Evolutionary conservation across 1,284 basidiomycete species (phyloP).

Genomic region (Ceratobasidium sp.): DNA sequence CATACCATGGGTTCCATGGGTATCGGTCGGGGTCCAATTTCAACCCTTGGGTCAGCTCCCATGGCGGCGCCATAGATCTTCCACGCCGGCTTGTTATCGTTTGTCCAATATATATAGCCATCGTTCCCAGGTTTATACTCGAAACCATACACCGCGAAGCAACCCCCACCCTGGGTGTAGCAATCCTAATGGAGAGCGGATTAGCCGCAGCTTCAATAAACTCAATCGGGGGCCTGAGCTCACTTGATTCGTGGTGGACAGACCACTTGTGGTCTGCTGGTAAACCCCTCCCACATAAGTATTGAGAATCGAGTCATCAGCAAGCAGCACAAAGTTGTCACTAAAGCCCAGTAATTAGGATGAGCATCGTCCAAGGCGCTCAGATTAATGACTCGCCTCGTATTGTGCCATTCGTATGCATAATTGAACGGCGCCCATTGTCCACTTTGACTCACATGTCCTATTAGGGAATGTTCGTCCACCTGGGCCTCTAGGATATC

Average conservation of each 20-base stretch:
- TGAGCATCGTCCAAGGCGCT: neutral
- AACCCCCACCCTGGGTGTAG: slow-evolving; percentile 41
- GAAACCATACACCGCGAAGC: slow-evolving; percentile 54
- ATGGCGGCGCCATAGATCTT: slow-evolving; percentile 54
- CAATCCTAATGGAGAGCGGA: too few relatives aligned
- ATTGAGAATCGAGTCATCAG: slow-evolving; percentile 48
- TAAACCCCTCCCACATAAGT: slow-evolving; percentile 48
- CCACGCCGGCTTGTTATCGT: slow-evolving; percentile 53
- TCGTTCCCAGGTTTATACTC: slow-evolving; percentile 52
- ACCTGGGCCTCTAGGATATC: slow-evolving; percentile 56
- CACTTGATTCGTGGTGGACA: slow-evolving; percentile 40
- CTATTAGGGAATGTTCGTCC: slow-evolving; percentile 1
- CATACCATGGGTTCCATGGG: slow-evolving; percentile 53
- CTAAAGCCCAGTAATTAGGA: neutral
- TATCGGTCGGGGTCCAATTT: slow-evolving; percentile 55
- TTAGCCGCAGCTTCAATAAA: slow-evolving; percentile 40
- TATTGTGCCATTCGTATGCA: slow-evolving; percentile 36
- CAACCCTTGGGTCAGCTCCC: slow-evolving; percentile 50
- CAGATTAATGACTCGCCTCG: slow-evolving; percentile 44
- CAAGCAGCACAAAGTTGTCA: neutral
- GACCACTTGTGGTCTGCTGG: slow-evolving; percentile 46
- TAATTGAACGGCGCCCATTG: slow-evolving; percentile 42
- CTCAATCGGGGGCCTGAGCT: too few relatives aligned
- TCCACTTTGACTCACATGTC: slow-evolving; percentile 40
- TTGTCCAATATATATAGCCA: slow-evolving; percentile 55